Evolutionary conservation across 2,329 filamentous ascomycete genomes (phyloP), one percentile per base, ranked within the genome.

Genomic region (Pyrenophora graminea): DNA sequence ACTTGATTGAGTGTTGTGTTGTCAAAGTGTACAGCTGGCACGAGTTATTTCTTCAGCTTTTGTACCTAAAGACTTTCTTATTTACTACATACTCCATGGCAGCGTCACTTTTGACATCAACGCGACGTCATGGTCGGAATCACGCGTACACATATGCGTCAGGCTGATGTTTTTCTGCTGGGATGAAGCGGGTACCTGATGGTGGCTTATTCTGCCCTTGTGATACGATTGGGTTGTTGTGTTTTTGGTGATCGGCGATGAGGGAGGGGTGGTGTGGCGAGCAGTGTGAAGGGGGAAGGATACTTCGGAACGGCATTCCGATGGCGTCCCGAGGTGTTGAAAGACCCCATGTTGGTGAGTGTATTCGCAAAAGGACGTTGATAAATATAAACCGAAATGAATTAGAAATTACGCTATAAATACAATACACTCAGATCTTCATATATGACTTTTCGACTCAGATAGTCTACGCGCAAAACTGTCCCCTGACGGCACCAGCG

Each of bases 401-500:
- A 25, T 25, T 25, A 25, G 8, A 25, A 7, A 25, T 25, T 25
- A 25, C 6, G 8, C 23, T 25, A 25, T 7, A 9, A 5, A 25
- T 25, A 25, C 23, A 25, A 25, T 3, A 9, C 7, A 25, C 23
- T 25, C 6, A 7, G 23, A 7, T 25, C 23, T 25, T 5, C 23
- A 25, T 9, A 13, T 12, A 12, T 2, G 3, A 10, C 27, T 10
- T 10, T 13, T 13, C 27, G 4, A 10, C 27, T 9, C 27, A 30
- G 9, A 10, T 8, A 30, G 23, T 9, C 27, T 30, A 30, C 27
- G 12, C 3, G 10, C 27, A 12, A 39, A 64, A 53, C 56, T 84
- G 81, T 6, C 80, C 82, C 48, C 82, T 73, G 30, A 81, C 76
- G 43, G 80, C 82, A 51, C 82, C 81, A 25, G 79, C 74, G 6